Conservation (phyloP, 2,329 filamentous ascomycete species). For the Stromatinia cepivora region DNA sequence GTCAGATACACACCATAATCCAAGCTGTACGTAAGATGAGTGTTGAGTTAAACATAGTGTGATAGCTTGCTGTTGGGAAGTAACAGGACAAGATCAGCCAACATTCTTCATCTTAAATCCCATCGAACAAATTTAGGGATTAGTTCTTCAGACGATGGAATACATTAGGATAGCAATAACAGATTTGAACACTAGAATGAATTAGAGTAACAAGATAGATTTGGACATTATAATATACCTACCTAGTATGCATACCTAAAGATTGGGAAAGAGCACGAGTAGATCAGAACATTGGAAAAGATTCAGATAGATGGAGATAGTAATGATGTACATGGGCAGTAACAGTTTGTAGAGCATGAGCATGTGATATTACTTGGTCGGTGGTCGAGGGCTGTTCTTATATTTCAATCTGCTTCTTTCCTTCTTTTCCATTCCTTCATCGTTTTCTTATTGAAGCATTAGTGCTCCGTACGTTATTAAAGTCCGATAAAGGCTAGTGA, state of each 20-base stretch:
- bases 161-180: too few relatives aligned
- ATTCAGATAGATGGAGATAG: not conserved
- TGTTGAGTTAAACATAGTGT: not conserved
- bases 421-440: not conserved
- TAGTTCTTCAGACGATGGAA: not conserved
- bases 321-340: not conserved
- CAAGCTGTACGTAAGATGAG: too few relatives aligned
- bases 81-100: not conserved
- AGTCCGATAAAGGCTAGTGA: not conserved
- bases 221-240: too few relatives aligned
- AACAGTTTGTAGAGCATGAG: not conserved
- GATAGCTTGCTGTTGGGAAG: not conserved
- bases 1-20: not conserved
- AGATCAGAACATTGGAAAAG: not conserved
- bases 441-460: not conserved
- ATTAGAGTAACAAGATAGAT: too few relatives aligned
- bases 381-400: not conserved
- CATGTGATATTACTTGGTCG: not conserved
- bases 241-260: too few relatives aligned
- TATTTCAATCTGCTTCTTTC: not conserved
- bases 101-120: not conserved
- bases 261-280: not conserved
- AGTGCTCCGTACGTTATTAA: not conserved
- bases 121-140: too few relatives aligned
- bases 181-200: too few relatives aligned